Conservation (phyloP, 768 basidiomycete genomes). For the Lentinus tigrinus region DNA sequence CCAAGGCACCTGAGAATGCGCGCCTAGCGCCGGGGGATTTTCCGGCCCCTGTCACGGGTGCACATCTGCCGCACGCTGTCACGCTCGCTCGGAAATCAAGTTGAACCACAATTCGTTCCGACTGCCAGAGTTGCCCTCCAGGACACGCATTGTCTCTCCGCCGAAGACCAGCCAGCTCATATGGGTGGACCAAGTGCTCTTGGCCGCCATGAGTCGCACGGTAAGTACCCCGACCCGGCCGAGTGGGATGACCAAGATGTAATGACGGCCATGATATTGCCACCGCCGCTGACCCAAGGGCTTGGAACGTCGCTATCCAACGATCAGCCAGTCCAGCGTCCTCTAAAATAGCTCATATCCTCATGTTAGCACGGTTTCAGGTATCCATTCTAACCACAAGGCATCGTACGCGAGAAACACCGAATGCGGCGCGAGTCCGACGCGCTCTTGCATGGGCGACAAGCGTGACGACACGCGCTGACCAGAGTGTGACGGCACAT, state of each 20-base stretch:
- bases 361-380: not conserved
- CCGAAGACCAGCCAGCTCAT: not conserved
- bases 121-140: no score
- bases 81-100: not conserved
- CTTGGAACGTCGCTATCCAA: not conserved
- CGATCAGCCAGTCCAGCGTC: not conserved
- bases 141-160: not conserved
- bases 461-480: slow-evolving; percentile 8
- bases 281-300: slow-evolving; percentile 4
- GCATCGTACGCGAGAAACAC: not conserved
- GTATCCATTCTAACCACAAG: not conserved
- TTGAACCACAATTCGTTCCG: not conserved
- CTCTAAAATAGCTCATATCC: not conserved
- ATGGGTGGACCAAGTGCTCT: not conserved
- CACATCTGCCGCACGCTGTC: slow-evolving; percentile 4
- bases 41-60: slow-evolving; percentile 1
- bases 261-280: not conserved
- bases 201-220: slow-evolving; percentile 12
- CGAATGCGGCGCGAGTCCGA: no score
- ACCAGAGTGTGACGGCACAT: slow-evolving; percentile 1
- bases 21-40: slow-evolving; percentile 1
- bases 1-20: not conserved
- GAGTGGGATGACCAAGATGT: slow-evolving; percentile 4
- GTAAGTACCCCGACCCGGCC: slow-evolving; percentile 10
- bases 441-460: not conserved